Base-by-base conservation (phyloP, 225 moss, liverwort and hornwort genomes). In the Climacium dendroides region DNA sequence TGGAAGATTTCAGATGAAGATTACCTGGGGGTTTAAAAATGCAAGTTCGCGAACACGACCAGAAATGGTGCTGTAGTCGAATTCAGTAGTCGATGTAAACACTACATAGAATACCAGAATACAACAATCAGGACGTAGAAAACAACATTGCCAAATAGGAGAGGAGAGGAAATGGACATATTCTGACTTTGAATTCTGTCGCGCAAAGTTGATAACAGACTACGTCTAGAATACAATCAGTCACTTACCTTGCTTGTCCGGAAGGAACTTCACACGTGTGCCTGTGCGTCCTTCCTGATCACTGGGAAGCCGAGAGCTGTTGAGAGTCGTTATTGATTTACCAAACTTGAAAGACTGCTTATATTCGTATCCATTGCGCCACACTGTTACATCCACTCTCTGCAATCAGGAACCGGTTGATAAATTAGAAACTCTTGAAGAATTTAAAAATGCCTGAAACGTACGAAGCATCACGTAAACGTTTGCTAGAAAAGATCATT, bases 11-110 rank as follows among this genome's bases (percentile, higher is more conserved):
- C 39, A 76, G 70, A 78, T 41, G 57, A 77, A 48, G n/a, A 61
- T 91, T 91, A 96, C 96, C 96, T 97, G 95, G 50, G 98, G 89
- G 71, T 99, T 99, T 29, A 99, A 89, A 89, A 99, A 99, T 35
- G 97, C 97, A 77, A 99, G 94, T 91, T 99, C 98, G 79, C 98
- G 95, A 82, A 92, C 84, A 45, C 98, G 97, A 87, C 97, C 96
- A 57, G 94, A 92, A 85, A 99, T 93, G 63, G 90, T 95, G 91
- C 90, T 92, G 85, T 99, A 97, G 77, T 97, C 96, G 73, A 99
- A 96, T 90, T 97, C 97, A 61, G 91, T 95, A 88, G 88, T 94
- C 30, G 97, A 91, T 32, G 95, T 96, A 63, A 99, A 99, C 78
- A 99, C 95, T 96, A 89, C 86, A 89, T 39, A 76, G 82, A 59